These are phyloP conservation scores for Aegilops bicornis DNA, from an alignment of 176 grass and related monocot species.

Conservation along the genomic window DNA sequence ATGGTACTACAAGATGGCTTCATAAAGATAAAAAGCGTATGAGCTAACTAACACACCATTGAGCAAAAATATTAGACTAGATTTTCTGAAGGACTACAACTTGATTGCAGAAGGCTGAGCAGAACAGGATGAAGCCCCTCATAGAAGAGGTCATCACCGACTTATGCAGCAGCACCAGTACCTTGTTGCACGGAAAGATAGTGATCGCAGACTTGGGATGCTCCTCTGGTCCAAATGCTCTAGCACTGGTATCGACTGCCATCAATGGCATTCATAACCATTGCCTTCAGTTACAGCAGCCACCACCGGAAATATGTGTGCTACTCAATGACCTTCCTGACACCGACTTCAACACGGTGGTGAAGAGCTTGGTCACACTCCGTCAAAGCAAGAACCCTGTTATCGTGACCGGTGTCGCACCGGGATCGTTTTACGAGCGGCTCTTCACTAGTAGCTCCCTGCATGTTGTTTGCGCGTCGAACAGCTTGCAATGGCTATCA, in stretches of 20 bases:
- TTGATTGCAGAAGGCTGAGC: neutral
- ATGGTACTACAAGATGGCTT: too few relatives aligned
- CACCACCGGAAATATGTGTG: neutral
- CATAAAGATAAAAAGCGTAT: too few relatives aligned
- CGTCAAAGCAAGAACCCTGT: neutral
- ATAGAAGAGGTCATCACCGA: neutral
- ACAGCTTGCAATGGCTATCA: constrained; percentile 29
- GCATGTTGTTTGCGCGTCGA: constrained; percentile 6
- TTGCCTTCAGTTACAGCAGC: neutral
- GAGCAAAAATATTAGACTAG: neutral
- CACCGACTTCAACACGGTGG: neutral
- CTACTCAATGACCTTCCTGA: neutral
- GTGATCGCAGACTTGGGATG: constrained; percentile 25
- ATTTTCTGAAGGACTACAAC: neutral
- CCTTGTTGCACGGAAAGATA: neutral
- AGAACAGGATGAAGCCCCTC: constrained; percentile 15
- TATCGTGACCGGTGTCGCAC: neutral
- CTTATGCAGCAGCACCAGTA: neutral
- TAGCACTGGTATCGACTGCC: neutral
- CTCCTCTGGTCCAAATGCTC: constrained; percentile 22
- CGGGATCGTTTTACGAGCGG: constrained; percentile 22
- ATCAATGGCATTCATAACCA: neutral
- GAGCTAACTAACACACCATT: too few relatives aligned
- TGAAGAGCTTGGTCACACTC: neutral
- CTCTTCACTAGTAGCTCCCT: neutral